Evolutionary conservation across 345 rosid genomes (phyloP), one percentile per base, ranked within the genome.

Genomic region (Draba incana): DNA sequence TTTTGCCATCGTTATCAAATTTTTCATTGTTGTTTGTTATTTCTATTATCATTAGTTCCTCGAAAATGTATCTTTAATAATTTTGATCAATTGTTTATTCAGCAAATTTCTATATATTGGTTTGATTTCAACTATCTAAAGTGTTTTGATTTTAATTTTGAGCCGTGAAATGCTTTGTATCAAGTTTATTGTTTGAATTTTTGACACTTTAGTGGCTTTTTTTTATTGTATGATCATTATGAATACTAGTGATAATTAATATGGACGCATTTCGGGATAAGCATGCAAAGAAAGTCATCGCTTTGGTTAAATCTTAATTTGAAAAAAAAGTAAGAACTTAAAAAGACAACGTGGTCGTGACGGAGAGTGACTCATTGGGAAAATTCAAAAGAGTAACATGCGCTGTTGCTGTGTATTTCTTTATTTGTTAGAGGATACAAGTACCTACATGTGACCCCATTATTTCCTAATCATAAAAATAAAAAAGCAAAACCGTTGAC

Each of bases 401-500:
- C 69, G 69, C 47, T 68, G 74, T 68, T 75, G 24, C 74, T 75
- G 69, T 53, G 20, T 45, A n/a, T 52, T 66, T 61, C 64, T 61
- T 60, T 52, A 67, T 43, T 59, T 67, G 62, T 57, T 70, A 62
- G 33, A 60, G 39, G 59, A 42, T 64, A 48, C 61, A 31, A 65
- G 66, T 59, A 66, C 64, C 20, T 42, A 50, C 77, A 74, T 74
- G 72, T 74, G 72, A 74, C 63, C 68, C 77, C 77, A 74, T 74
- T 74, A 66, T 74, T 66, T 66, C 6, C 68, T 66, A 74, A 74
- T 74, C 72, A 74, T 74, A 8, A 35, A 50, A 69, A 14, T 9
- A 33, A 15, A 46, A 72, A 66, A 66, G 62, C 57, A 59, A 66
- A 66, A 66, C 68, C 72, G 77, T 74, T 74, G 77, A 74, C 77